Percentiles rank a stretch among this genome's conserved stretches.
phyloP scores from a whole-genome alignment of 345 rosid genomes.

The Citrus medica region DNA sequence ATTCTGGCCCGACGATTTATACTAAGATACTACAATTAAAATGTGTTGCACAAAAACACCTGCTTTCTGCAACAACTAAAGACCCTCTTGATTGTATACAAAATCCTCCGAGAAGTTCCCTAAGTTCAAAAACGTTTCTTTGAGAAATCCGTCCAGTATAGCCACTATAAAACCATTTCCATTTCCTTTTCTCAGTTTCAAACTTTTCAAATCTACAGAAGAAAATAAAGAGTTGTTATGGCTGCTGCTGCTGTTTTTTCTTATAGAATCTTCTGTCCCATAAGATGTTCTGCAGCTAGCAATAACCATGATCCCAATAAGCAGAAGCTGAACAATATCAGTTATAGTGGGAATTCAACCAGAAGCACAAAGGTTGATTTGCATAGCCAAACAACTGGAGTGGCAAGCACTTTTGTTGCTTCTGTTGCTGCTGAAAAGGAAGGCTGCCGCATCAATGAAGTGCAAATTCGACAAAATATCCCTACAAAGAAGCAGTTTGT shows the following conservation, averaged over 20 bases:
- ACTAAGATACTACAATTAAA: neutral
- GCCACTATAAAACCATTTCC: constrained; percentile 25
- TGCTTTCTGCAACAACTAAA: neutral
- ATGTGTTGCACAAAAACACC: neutral
- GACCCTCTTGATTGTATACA: constrained; percentile 16
- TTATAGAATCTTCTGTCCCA: constrained; percentile 6
- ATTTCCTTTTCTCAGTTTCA: constrained; percentile 27
- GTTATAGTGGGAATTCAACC: constrained; percentile 21
- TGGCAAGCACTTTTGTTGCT: constrained; percentile 15
- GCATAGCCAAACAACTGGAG: constrained; percentile 20
- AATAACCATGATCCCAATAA: constrained; percentile 20
- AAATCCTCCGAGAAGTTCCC: neutral
- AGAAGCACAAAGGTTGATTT: constrained; percentile 17
- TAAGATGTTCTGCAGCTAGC: constrained; percentile 23
- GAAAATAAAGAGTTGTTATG: constrained; percentile 5
- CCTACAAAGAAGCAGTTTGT: constrained; percentile 56
- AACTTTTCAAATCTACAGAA: constrained; percentile 6
- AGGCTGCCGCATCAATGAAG: constrained; percentile 13
- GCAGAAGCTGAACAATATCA: constrained; percentile 25
- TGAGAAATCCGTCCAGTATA: constrained; percentile 2
- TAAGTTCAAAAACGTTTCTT: neutral
- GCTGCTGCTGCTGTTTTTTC: constrained; percentile 23
- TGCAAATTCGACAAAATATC: constrained; percentile 46
- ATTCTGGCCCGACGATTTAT: neutral
- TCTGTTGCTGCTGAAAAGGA: constrained; percentile 23